A percentile compares a stretch with the other conserved stretches of the same genome.
Evolutionary conservation across 2,329 filamentous ascomycete species (phyloP).

Genomic region (Ceratocystis cubensis): DNA sequence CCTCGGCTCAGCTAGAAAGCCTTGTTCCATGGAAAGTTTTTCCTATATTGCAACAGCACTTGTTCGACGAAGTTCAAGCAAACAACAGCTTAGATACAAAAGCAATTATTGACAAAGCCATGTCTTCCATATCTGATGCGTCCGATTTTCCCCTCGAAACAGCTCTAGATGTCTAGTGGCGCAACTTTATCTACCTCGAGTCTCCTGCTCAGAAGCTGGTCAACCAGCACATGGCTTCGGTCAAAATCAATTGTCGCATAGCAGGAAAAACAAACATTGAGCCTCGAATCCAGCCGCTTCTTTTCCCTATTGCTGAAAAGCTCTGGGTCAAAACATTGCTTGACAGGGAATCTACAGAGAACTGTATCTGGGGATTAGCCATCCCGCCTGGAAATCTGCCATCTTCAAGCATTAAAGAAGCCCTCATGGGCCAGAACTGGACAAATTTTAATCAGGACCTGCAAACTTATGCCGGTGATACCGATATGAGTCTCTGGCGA

Average conservation of each 20-base stretch:
- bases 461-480: not conserved
- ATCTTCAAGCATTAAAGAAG: not conserved
- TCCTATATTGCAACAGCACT: not conserved
- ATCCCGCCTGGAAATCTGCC: not conserved
- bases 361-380: not conserved
- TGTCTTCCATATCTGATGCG: not conserved
- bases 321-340: not conserved
- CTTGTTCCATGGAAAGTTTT: not conserved
- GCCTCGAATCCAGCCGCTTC: not conserved
- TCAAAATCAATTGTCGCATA: not conserved
- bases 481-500: not conserved
- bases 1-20: not conserved
- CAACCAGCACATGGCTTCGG: not conserved
- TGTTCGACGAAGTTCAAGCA: not conserved
- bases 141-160: not conserved
- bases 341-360: not conserved
- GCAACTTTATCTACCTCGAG: slow-evolving; percentile 4
- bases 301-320: not conserved
- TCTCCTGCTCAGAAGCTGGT: slow-evolving; percentile 6
- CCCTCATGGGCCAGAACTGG: not conserved
- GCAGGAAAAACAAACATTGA: not conserved
- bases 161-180: not conserved
- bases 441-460: not conserved
- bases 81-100: not conserved
- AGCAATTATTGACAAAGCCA: not conserved